These are phyloP conservation scores for Meredithiella fracta DNA, from an alignment of 2,329 filamentous ascomycete genomes.

Conservation along the genomic window DNA sequence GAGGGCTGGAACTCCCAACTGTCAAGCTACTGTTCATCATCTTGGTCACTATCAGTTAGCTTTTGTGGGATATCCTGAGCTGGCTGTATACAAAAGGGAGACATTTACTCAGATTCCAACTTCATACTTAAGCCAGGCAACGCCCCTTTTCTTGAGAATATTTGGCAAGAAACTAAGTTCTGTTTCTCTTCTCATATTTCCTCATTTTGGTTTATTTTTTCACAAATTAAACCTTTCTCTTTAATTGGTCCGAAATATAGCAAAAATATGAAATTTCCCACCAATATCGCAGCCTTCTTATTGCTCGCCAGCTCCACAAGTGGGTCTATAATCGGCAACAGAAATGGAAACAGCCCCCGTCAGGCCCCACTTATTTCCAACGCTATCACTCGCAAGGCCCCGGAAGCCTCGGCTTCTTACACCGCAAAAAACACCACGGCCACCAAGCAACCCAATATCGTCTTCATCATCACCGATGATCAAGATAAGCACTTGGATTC, in stretches of 20 bases:
- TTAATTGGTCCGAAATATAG: background rate
- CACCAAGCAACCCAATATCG: slow-evolving; percentile 32
- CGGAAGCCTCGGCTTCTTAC: no score
- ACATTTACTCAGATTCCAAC: no score
- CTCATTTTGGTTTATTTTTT: background rate
- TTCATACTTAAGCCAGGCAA: no score
- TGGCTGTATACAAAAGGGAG: background rate
- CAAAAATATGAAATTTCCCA: background rate
- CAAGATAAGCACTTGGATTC: slow-evolving; percentile 48
- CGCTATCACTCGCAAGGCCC: background rate
- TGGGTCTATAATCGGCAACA: background rate
- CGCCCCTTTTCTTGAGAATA: no score
- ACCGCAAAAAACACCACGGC: background rate
- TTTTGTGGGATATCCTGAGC: no score
- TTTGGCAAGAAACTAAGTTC: no score
- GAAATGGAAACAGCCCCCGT: background rate
- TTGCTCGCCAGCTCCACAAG: background rate
- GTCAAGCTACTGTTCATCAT: no score
- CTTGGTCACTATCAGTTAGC: no score
- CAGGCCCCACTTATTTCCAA: slow-evolving; percentile 1
- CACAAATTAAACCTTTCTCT: no score
- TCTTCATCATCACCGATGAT: slow-evolving; percentile 51
- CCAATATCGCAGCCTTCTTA: background rate
- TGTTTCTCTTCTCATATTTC: background rate
- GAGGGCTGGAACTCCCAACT: no score